These are phyloP conservation scores for Hamigera avellanea DNA, from an alignment of 495 filamentous ascomycete species.

Conservation along the genomic window DNA sequence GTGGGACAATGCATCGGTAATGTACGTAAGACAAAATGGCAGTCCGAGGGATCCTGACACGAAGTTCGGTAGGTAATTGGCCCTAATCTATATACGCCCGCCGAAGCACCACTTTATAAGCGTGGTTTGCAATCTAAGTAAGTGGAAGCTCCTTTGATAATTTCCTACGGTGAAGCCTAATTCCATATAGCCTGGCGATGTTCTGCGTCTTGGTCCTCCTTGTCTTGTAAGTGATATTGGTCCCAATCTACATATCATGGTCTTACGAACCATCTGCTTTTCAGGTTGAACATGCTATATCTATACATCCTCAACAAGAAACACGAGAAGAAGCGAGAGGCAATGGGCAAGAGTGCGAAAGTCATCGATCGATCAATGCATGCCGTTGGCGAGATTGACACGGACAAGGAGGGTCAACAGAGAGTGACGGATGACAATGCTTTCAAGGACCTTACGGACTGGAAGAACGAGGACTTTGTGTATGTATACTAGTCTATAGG, in stretches of 20 bases:
- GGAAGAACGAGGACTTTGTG: constrained; percentile 47
- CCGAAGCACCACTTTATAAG: constrained; percentile 41
- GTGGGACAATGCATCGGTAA: constrained; percentile 49
- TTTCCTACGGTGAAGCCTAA: constrained; percentile 2
- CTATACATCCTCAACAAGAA: constrained; percentile 38
- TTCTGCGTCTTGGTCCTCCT: constrained; percentile 43
- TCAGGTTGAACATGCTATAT: constrained; percentile 30
- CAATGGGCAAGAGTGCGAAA: constrained; percentile 37
- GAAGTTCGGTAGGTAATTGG: constrained; percentile 37
- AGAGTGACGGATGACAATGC: constrained; percentile 38
- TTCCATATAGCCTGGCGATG: constrained; percentile 30
- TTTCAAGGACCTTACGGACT: constrained; percentile 42
- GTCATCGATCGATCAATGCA: constrained; percentile 27
- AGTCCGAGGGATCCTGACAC: neutral
- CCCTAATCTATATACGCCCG: constrained; percentile 46
- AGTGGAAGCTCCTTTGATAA: neutral
- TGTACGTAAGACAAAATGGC: constrained; percentile 20
- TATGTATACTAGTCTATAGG: constrained; percentile 37
- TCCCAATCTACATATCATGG: no score
- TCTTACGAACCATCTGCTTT: neutral
- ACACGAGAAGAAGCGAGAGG: constrained; percentile 35
- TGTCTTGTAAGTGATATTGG: constrained; percentile 11
- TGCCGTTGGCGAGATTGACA: constrained; percentile 27
- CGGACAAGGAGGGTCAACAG: constrained; percentile 26
- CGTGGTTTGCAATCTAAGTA: constrained; percentile 43